Base-by-base conservation (phyloP, 331 rosid species). In the Arachis monticola region DNA sequence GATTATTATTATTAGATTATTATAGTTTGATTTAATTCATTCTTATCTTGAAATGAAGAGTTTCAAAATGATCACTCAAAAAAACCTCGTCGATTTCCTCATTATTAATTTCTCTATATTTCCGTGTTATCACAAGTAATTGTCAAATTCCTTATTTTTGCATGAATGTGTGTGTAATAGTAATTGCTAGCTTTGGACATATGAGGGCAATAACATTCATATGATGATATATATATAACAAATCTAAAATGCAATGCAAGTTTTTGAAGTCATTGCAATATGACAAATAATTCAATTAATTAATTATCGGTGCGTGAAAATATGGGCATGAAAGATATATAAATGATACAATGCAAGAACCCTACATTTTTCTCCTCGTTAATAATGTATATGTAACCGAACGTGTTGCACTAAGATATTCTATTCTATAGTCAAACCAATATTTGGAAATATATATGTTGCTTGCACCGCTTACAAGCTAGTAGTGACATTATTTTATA, bases 291-390 rank as follows among this genome's bases (percentile, higher is more conserved):
- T 41, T 41, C 68, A 41, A 40, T 63, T n/a, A 41, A 7, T 63
- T n/a, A 63, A 59, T 27, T 59, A 5, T 59, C 64, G 64, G 42
- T 59, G 41, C 64, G 1, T 30, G 40, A 59, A 59, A 59, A n/a
- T 59, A 0, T 30, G 64, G 13, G 13, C 42, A 9, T 3, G 14
- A 41, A 59, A 59, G 41, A 31, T 8, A 22, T 27, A 22, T 58
- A 2, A 38, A 3, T 38, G 41, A 38, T 38, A 59, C 5, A 7
- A 59, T 2, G 40, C 40, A 58, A 27, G n/a, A 59, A 38, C 41
- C 64, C 22, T 3, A 17, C 40, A 27, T 58, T 27, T 0, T 27
- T 58, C 22, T 58, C 40, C 22, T 58, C 40, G 8, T 58, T 58
- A 27, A 58, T 38, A 38, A 38, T 38, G 41, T 38, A 38, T 38